phyloP scores from a whole-genome alignment of 371 early-diverging fungal genomes.

The Actinomucor elegans region DNA sequence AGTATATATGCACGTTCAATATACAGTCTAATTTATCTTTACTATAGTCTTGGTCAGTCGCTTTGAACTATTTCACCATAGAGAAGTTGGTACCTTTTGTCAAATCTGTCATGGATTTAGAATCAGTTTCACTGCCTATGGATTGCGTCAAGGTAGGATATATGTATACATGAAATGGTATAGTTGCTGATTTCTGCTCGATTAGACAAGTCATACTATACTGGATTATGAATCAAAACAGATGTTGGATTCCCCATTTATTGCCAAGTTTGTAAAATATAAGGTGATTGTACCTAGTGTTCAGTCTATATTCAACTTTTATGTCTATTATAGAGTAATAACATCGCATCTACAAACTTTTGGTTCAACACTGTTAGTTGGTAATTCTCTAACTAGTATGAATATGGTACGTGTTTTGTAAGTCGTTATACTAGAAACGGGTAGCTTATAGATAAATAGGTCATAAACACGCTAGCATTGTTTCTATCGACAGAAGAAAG shows the following conservation, averaged over 20 bases:
- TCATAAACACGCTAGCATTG: slow-evolving; percentile 59
- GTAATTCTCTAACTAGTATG: slow-evolving; percentile 58
- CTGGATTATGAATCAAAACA: slow-evolving; percentile 53
- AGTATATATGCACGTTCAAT: background rate
- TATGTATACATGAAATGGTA: background rate
- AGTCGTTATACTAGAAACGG: no score
- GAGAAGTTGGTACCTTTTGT: slow-evolving; percentile 55
- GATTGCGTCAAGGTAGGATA: slow-evolving; percentile 52
- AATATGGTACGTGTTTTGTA: slow-evolving; percentile 56
- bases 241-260: slow-evolving; percentile 55
- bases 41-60: slow-evolving; percentile 39
- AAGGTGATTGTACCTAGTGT: no score
- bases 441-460: no score
- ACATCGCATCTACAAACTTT: slow-evolving; percentile 60
- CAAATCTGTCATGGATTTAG: slow-evolving; percentile 57
- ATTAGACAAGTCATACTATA: slow-evolving; percentile 53
- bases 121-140: slow-evolving; percentile 57
- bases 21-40: background rate
- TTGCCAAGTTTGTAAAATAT: slow-evolving; percentile 42
- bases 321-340: slow-evolving; percentile 50
- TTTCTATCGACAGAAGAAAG: slow-evolving; percentile 55
- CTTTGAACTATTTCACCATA: slow-evolving; percentile 49
- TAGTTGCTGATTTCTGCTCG: background rate
- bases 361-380: slow-evolving; percentile 53
- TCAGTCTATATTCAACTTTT: no score